These are phyloP conservation scores for Esteya vermicola DNA, from an alignment of 2,329 filamentous ascomycete species.

Conservation along the genomic window DNA sequence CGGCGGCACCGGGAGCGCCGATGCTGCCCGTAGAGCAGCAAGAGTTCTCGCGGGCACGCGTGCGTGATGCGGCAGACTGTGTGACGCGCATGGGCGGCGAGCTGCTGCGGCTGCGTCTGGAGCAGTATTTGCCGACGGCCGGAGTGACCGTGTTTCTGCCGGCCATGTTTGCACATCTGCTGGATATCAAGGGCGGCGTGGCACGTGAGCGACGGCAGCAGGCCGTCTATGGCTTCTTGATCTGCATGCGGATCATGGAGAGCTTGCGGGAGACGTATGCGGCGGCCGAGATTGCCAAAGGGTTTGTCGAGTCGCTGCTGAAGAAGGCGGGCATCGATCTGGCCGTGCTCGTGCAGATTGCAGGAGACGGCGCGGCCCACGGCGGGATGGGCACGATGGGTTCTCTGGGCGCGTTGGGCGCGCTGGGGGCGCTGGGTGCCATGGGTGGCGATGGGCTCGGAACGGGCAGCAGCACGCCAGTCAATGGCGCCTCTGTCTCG, in stretches of 20 bases:
- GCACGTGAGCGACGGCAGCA: constrained; percentile 57
- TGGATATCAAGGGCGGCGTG: constrained; percentile 84
- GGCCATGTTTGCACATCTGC: constrained; percentile 83
- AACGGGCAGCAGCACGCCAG: constrained; percentile 6
- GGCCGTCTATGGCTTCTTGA: constrained; percentile 69
- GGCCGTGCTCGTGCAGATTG: constrained; percentile 21
- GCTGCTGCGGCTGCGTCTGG: constrained; percentile 57
- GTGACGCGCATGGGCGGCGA: constrained; percentile 76
- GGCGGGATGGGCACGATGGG: constrained; percentile 5
- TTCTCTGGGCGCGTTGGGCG: no score
- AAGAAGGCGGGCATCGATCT: constrained; percentile 73
- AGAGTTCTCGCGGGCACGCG: constrained; percentile 67
- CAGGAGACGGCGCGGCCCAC: constrained; percentile 34
- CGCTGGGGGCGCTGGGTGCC: no score
- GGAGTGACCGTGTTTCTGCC: constrained; percentile 84
- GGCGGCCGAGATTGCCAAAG: constrained; percentile 89
- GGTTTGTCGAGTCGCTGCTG: constrained; percentile 84
- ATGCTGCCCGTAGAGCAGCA: constrained; percentile 48
- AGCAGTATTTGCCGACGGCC: constrained; percentile 71
- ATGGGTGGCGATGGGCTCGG: constrained; percentile 7
- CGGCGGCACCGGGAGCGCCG: constrained; percentile 45
- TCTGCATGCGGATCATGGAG: constrained; percentile 87
- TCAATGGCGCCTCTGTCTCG: constrained; percentile 10
- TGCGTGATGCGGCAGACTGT: constrained; percentile 69
- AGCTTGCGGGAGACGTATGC: constrained; percentile 79